These are phyloP conservation scores for Ustilago tritici DNA, from an alignment of 1,284 basidiomycete species.

Conservation along the genomic window DNA sequence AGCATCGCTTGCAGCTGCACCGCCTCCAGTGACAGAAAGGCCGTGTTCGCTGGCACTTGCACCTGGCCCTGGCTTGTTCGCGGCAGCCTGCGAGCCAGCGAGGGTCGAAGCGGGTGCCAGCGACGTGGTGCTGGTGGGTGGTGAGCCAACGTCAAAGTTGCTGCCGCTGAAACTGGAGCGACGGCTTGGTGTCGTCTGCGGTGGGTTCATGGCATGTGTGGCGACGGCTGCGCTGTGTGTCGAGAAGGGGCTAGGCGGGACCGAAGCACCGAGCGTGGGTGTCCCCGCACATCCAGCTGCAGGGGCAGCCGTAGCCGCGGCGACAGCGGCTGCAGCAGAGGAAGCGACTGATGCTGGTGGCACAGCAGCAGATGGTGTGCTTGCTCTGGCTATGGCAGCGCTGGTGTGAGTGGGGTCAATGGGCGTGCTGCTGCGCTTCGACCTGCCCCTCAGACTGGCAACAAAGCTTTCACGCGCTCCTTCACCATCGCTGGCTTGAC, in stretches of 20 bases:
- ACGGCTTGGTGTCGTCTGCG: slow-evolving; percentile 60
- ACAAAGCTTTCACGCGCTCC: slow-evolving; percentile 50
- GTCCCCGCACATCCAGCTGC: slow-evolving; percentile 45
- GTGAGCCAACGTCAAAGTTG: slow-evolving; percentile 60
- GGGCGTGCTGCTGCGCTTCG: slow-evolving; percentile 59
- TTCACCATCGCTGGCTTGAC: slow-evolving; percentile 59
- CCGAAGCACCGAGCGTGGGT: slow-evolving; percentile 46
- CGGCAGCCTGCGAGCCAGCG: slow-evolving; percentile 23
- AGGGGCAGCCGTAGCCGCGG: slow-evolving; percentile 5
- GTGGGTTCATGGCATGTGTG: slow-evolving; percentile 62
- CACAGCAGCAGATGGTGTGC: slow-evolving; percentile 33
- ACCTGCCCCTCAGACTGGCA: slow-evolving; percentile 51
- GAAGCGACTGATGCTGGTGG: slow-evolving; percentile 23
- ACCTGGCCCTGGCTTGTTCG: slow-evolving; percentile 16
- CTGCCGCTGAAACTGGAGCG: slow-evolving; percentile 66
- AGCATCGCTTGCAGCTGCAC: slow-evolving; percentile 22
- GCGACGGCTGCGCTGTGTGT: slow-evolving; percentile 37
- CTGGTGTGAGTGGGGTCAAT: slow-evolving; percentile 44
- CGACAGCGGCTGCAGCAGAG: slow-evolving; percentile 14
- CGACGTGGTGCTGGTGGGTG: slow-evolving; percentile 62
- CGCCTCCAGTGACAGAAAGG: slow-evolving; percentile 12
- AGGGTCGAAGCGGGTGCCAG: slow-evolving; percentile 47
- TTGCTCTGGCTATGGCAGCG: slow-evolving; percentile 30
- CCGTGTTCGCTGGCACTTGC: slow-evolving; percentile 12
- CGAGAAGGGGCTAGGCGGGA: slow-evolving; percentile 55